Conservation (phyloP, 2,329 filamentous ascomycete genomes). For the Lasiodiplodia sp. region DNA sequence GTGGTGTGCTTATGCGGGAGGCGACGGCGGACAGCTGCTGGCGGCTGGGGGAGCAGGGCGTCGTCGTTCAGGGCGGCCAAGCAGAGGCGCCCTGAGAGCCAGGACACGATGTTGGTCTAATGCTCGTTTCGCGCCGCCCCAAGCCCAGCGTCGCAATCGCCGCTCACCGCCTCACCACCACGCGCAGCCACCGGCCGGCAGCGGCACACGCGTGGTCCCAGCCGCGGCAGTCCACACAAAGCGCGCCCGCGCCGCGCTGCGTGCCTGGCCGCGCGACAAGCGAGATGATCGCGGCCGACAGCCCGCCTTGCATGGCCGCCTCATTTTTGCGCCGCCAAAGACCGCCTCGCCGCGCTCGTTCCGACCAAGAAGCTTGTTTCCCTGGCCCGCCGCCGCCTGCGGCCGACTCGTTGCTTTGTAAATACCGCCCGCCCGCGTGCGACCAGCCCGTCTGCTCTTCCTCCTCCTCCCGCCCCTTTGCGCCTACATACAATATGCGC, state of each 20-base stretch:
- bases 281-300: conserved; percentile 25
- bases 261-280: conserved; percentile 20
- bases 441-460: background rate
- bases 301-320: conserved; percentile 26
- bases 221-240: background rate
- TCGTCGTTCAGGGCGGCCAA: conserved; percentile 25
- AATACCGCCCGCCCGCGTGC: conserved; percentile 19
- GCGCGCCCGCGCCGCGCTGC: conserved; percentile 9
- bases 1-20: conserved; percentile 4
- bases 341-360: conserved; percentile 10
- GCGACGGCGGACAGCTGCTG: conserved; percentile 2
- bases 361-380: conserved; percentile 14
- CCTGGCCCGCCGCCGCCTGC: conserved; percentile 3
- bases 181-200: background rate
- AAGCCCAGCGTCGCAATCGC: conserved; percentile 4
- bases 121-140: conserved; percentile 21
- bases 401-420: background rate
- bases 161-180: conserved; percentile 24
- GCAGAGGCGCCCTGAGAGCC: conserved; percentile 22
- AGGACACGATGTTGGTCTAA: conserved; percentile 22
- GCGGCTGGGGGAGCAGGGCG: conserved; percentile 8
- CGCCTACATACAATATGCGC: background rate
- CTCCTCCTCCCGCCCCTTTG: background rate
- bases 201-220: background rate
- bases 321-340: conserved; percentile 26